Evolutionary conservation across 352 stramenopile genomes (phyloP).

Genomic region (Pythium grandisporangium): DNA sequence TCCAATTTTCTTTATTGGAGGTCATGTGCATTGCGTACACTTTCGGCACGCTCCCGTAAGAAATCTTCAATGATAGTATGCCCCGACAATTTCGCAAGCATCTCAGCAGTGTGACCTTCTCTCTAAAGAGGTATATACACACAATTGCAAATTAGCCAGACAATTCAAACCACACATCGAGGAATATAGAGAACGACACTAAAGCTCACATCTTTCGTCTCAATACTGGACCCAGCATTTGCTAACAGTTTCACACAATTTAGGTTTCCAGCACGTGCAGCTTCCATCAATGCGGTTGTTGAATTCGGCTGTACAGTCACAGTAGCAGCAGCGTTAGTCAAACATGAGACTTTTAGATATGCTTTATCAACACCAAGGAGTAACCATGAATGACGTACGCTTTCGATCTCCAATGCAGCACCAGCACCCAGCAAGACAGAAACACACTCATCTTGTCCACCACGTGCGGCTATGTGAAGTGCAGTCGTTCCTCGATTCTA

Average conservation of each 20-base stretch:
- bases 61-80: constrained; percentile 71
- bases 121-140: no score
- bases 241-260: constrained; percentile 65
- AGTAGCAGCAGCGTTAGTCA: no score
- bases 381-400: constrained; percentile 33
- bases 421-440: constrained; percentile 58
- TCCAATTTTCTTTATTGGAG: no score
- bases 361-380: not conserved
- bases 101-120: constrained; percentile 70
- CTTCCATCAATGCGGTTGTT: constrained; percentile 84
- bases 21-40: no score
- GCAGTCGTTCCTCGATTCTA: constrained; percentile 77
- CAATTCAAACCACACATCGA: not conserved
- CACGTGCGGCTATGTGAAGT: constrained; percentile 69
- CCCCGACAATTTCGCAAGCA: constrained; percentile 42
- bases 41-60: constrained; percentile 73
- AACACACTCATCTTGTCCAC: constrained; percentile 67
- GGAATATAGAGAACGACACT: not conserved
- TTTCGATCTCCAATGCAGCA: constrained; percentile 65
- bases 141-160: constrained; percentile 3
- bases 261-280: constrained; percentile 67
- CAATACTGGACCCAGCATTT: constrained; percentile 50
- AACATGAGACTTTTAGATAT: not conserved
- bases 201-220: constrained; percentile 64
- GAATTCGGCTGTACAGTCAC: constrained; percentile 75